These are phyloP conservation scores for Anastatica hierochuntica DNA, from an alignment of 345 rosid genomes.

Conservation along the genomic window DNA sequence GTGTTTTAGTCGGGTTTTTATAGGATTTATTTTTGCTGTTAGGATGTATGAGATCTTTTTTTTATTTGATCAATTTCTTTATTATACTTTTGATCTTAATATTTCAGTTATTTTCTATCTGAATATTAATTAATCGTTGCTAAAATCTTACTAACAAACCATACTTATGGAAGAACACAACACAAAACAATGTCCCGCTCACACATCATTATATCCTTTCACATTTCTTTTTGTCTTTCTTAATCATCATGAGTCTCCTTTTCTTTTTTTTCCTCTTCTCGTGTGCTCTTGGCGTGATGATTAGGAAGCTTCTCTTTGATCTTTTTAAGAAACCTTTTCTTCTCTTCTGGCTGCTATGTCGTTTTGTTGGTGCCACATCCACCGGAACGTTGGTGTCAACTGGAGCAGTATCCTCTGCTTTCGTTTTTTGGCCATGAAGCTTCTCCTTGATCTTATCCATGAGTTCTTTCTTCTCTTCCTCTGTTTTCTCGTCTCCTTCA, in stretches of 20 bases:
- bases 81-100: no score
- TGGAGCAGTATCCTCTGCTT: not conserved
- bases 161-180: no score
- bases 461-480: not conserved
- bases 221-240: conserved; percentile 5
- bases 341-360: conserved; percentile 39
- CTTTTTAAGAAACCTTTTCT: conserved; percentile 62
- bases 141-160: no score
- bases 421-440: conserved; percentile 29
- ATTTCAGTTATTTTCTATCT: no score
- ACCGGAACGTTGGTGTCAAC: not conserved
- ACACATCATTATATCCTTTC: no score
- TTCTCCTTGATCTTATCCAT: conserved; percentile 35
- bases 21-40: no score
- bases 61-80: no score
- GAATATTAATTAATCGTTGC: no score
- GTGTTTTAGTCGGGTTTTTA: no score
- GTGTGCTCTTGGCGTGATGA: conserved; percentile 42
- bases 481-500: conserved; percentile 10
- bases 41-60: no score
- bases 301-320: conserved; percentile 74
- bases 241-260: conserved; percentile 11
- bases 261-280: conserved; percentile 32
- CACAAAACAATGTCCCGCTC: conserved; percentile 10
- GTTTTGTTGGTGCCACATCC: not conserved